phyloP scores from a whole-genome alignment of 2,329 filamentous ascomycete genomes.

The Ascochyta lentis region DNA sequence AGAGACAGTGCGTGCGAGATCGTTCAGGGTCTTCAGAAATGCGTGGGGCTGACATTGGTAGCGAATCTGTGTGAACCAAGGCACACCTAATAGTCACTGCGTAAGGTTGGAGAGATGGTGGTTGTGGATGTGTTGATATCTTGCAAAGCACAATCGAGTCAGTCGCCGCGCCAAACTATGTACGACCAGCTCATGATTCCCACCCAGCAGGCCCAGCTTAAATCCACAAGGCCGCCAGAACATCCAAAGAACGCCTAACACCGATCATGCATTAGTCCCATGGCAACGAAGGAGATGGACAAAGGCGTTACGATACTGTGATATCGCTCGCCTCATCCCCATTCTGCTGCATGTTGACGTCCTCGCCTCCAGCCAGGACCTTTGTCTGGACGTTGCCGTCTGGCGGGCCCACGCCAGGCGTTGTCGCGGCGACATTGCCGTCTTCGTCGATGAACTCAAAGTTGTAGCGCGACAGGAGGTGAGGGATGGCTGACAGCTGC shows the following conservation, averaged over 20 bases:
- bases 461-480: constrained; percentile 92
- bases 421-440: constrained; percentile 83
- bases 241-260: not conserved
- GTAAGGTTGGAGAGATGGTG: too few species aligned
- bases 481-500: constrained; percentile 94
- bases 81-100: too few species aligned
- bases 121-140: too few species aligned
- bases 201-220: not conserved
- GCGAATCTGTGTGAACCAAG: too few species aligned
- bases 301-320: constrained; percentile 35
- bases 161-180: too few species aligned
- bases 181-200: not conserved
- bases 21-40: too few species aligned
- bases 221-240: not conserved
- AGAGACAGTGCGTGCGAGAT: too few species aligned
- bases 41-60: too few species aligned
- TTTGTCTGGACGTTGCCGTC: constrained; percentile 43
- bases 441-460: constrained; percentile 97
- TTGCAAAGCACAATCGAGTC: too few species aligned
- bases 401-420: constrained; percentile 75
- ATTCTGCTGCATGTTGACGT: constrained; percentile 48
- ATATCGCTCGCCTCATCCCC: constrained; percentile 46
- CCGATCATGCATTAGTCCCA: not conserved
- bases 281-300: not conserved
- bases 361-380: constrained; percentile 48